Percentiles rank a stretch among this genome's conserved stretches.
These are phyloP conservation scores for Gossypium schwendimanii DNA, from an alignment of 441 rosid genomes.

Conservation along the genomic window DNA sequence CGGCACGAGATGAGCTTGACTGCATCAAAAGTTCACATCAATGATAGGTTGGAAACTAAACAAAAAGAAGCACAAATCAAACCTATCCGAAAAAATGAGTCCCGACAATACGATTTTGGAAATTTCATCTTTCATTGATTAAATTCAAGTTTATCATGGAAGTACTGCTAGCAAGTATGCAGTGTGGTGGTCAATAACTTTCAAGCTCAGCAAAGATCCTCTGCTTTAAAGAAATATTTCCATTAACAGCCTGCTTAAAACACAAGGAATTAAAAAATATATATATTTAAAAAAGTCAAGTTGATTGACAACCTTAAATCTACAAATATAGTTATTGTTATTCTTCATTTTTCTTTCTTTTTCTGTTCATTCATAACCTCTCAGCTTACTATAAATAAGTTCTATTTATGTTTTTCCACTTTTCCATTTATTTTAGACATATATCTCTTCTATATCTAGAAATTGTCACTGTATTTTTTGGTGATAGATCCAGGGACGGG, in stretches of 20 bases:
- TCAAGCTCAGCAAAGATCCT: background rate
- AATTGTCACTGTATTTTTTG: background rate
- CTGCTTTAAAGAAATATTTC: background rate
- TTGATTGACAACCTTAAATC: constrained; percentile 1
- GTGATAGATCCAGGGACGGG: background rate
- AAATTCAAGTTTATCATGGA: constrained; percentile 7
- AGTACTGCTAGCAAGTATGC: constrained; percentile 10
- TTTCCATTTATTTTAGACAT: background rate
- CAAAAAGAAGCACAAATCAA: background rate
- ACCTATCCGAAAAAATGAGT: constrained; percentile 7
- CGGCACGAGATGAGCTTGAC: constrained; percentile 8
- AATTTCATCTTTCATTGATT: background rate
- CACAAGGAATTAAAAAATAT: background rate
- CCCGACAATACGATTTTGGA: background rate
- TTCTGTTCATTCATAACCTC: background rate
- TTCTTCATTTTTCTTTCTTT: background rate
- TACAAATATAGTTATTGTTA: background rate
- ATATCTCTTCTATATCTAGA: background rate
- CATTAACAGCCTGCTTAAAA: constrained; percentile 11
- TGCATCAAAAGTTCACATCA: constrained; percentile 2
- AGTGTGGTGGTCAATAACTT: background rate
- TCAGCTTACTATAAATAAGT: too few relatives aligned
- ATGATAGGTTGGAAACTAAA: background rate
- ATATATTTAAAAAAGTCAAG: background rate
- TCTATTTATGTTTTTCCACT: background rate